Conservation (phyloP, 2,329 filamentous ascomycete genomes). For the Grosmannia serpens region DNA sequence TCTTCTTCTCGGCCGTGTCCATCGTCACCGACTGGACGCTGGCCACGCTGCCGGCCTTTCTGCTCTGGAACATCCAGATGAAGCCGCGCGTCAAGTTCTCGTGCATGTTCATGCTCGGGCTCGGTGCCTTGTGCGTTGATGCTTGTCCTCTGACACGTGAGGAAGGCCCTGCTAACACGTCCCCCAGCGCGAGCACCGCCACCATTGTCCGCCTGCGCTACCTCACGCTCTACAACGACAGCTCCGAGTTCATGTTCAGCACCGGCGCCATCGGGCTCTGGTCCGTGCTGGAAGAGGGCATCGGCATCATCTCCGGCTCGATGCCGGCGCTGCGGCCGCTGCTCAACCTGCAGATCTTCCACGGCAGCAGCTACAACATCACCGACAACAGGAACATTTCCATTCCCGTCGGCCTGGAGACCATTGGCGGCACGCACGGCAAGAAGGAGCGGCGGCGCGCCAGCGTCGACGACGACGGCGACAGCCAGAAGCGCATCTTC, state of each 20-base stretch:
- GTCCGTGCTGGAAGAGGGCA: slow-evolving; percentile 1
- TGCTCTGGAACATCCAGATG: slow-evolving; percentile 1
- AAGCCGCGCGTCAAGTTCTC: slow-evolving; percentile 1
- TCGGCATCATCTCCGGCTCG: neutral
- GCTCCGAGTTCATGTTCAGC: neutral
- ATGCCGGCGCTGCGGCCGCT: slow-evolving; percentile 1
- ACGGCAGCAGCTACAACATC: neutral
- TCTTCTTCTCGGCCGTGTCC: slow-evolving; percentile 2
- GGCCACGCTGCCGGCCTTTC: neutral
- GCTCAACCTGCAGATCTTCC: neutral
- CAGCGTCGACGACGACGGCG: neutral
- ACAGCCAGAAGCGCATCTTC: slow-evolving; percentile 2
- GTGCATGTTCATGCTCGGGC: neutral
- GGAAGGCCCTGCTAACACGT: no score
- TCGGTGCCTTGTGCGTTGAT: neutral
- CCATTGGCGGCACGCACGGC: neutral
- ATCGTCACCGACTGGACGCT: slow-evolving; percentile 3
- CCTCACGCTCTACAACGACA: slow-evolving; percentile 1
- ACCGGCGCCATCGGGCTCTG: slow-evolving; percentile 1
- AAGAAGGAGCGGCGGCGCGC: neutral
- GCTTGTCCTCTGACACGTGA: no score
- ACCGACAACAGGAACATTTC: neutral
- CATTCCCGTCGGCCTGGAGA: neutral
- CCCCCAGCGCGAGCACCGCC: neutral
- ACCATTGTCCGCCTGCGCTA: neutral